A percentile compares a stretch with the other conserved stretches of the same genome.
These are phyloP conservation scores for Cucurbitaria berberidis DNA, from an alignment of 2,329 filamentous ascomycete species.

Conservation along the genomic window DNA sequence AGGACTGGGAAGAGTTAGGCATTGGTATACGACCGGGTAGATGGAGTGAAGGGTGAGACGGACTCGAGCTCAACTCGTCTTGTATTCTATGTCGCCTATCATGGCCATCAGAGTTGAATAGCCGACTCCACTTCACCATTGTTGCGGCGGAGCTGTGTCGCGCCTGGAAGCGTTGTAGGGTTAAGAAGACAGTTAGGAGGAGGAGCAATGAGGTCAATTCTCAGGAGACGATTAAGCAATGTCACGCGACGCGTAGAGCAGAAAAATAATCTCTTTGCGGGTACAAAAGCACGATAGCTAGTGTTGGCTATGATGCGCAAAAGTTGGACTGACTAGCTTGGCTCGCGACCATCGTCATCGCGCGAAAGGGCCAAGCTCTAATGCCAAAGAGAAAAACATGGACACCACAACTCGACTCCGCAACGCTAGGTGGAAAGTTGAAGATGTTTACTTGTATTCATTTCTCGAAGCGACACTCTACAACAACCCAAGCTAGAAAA, in stretches of 20 bases:
- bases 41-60: constrained; percentile 14
- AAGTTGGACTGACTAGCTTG: constrained; percentile 21
- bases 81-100: constrained; percentile 48
- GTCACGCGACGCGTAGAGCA: neutral
- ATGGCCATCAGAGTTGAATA: constrained; percentile 46
- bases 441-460: neutral
- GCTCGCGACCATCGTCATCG: constrained; percentile 21
- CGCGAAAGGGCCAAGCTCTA: constrained; percentile 20
- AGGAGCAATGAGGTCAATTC: neutral
- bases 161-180: neutral
- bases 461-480: neutral
- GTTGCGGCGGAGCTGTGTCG: constrained; percentile 5
- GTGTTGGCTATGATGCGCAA: constrained; percentile 17
- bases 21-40: neutral
- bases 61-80: constrained; percentile 52
- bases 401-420: neutral
- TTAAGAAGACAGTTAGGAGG: neutral
- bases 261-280: neutral
- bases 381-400: no score
- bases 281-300: neutral
- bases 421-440: neutral
- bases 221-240: neutral
- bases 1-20: constrained; percentile 61
- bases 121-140: constrained; percentile 50
- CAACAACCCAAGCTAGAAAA: neutral